Conservation (phyloP, 352 stramenopile genomes). For the Pythium sp. region DNA sequence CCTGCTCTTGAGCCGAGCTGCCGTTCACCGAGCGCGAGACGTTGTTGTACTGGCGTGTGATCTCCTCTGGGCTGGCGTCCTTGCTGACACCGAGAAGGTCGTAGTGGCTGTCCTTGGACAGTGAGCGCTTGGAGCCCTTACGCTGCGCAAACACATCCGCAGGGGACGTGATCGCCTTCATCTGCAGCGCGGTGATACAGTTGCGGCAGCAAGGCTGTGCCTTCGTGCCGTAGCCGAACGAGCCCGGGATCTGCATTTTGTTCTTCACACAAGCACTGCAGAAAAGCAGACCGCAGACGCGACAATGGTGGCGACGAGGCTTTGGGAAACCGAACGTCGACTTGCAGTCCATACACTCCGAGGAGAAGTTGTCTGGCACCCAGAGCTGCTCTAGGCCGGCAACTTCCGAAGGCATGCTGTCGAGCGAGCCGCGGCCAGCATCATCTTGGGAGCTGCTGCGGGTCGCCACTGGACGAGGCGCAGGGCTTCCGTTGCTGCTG, state of each 20-base stretch:
- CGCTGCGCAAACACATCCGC: constrained; percentile 84
- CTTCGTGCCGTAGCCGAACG: constrained; percentile 77
- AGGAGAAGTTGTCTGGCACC: constrained; percentile 86
- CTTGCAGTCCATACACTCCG: constrained; percentile 87
- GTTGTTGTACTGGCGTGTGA: constrained; percentile 74
- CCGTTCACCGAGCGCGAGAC: constrained; percentile 66
- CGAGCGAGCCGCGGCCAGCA: constrained; percentile 44
- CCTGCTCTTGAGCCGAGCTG: constrained; percentile 55
- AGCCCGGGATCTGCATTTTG: constrained; percentile 78
- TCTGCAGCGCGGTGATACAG: constrained; percentile 80
- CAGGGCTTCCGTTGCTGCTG: constrained; percentile 3
- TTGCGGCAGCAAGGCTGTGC: constrained; percentile 78
- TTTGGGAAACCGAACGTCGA: constrained; percentile 79
- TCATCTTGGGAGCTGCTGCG: constrained; percentile 23
- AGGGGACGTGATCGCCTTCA: constrained; percentile 85
- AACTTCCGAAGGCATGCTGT: constrained; percentile 51
- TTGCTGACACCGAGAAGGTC: constrained; percentile 67
- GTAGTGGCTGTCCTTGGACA: constrained; percentile 54
- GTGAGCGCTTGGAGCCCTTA: constrained; percentile 45
- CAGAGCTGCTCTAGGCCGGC: constrained; percentile 81
- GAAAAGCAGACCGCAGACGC: constrained; percentile 81
- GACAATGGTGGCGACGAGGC: constrained; percentile 80
- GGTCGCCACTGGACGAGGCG: constrained; percentile 10
- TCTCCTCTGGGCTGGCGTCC: constrained; percentile 69
- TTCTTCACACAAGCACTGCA: constrained; percentile 79